phyloP scores from a whole-genome alignment of 1,139 yeast genomes.

The Debaryomyces sp. region DNA sequence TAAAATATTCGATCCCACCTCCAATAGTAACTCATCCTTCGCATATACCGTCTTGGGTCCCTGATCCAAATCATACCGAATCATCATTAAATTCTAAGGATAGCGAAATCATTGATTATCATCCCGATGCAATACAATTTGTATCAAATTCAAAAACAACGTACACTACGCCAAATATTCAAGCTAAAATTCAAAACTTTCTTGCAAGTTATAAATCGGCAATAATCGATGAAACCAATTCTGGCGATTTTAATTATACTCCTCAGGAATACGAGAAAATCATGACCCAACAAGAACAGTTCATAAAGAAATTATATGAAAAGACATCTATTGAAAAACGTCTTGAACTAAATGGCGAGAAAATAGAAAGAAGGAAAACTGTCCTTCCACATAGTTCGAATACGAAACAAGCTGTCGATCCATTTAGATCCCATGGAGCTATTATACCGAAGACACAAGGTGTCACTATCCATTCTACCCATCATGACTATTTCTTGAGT shows the following conservation, averaged over 20 bases:
- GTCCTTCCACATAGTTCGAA: constrained; percentile 46
- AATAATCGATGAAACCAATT: constrained; percentile 42
- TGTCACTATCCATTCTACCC: constrained; percentile 46
- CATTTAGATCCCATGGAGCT: constrained; percentile 40
- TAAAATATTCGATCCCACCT: constrained; percentile 55
- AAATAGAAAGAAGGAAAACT: constrained; percentile 47
- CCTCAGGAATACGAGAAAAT: constrained; percentile 37
- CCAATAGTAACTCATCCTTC: constrained; percentile 78
- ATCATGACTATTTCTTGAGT: constrained; percentile 69
- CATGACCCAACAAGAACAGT: constrained; percentile 33
- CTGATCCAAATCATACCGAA: constrained; percentile 43
- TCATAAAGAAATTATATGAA: constrained; percentile 32
- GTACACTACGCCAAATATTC: constrained; percentile 32
- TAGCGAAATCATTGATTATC: constrained; percentile 33
- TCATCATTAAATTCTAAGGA: constrained; percentile 46
- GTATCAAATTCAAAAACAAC: constrained; percentile 20
- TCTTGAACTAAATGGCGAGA: constrained; percentile 46
- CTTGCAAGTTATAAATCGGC: constrained; percentile 49
- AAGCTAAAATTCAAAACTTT: constrained; percentile 53
- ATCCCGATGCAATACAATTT: constrained; percentile 34
- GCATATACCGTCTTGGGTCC: constrained; percentile 68
- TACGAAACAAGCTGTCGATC: constrained; percentile 44
- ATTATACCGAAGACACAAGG: constrained; percentile 46
- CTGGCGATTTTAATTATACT: constrained; percentile 35
- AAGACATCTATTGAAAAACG: constrained; percentile 39